Percentiles rank a stretch among this genome's conserved stretches.
Conservation (phyloP, 495 filamentous ascomycete genomes). For the Daldinia loculata region DNA sequence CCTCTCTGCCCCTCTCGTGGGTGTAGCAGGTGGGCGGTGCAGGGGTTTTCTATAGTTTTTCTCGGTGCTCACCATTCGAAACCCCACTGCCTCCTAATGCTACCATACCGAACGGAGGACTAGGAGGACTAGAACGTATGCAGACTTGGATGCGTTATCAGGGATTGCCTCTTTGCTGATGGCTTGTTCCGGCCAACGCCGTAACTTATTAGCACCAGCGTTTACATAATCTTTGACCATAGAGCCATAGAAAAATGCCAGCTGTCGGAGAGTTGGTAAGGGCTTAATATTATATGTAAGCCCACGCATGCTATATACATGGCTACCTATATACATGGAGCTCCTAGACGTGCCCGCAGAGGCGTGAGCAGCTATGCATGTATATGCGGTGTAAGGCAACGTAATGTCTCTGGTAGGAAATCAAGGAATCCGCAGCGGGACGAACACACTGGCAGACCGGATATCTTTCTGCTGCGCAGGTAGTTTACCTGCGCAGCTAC, state of each 20-base stretch:
- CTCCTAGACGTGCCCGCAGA: slow-evolving; percentile 26
- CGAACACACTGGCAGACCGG: not conserved
- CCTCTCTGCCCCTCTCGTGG: slow-evolving; percentile 41
- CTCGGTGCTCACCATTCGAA: slow-evolving; percentile 35
- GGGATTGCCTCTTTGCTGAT: slow-evolving; percentile 25
- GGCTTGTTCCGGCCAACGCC: slow-evolving; percentile 38
- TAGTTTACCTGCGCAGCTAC: not conserved
- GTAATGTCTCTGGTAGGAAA: slow-evolving; percentile 13
- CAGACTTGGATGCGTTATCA: slow-evolving; percentile 35
- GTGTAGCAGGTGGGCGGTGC: slow-evolving; percentile 40
- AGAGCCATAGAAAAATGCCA: not conserved
- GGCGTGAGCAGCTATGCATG: slow-evolving; percentile 38
- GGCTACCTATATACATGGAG: not conserved
- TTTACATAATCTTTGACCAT: slow-evolving; percentile 35
- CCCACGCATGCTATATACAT: slow-evolving; percentile 7
- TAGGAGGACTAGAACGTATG: slow-evolving; percentile 40
- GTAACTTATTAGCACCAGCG: slow-evolving; percentile 35
- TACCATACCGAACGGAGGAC: slow-evolving; percentile 44
- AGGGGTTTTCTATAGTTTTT: slow-evolving; percentile 38
- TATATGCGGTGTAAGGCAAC: slow-evolving; percentile 41
- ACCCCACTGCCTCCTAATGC: slow-evolving; percentile 46
- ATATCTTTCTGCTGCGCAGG: not conserved
- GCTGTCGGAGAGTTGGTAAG: slow-evolving; percentile 34
- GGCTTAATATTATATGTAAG: not conserved
- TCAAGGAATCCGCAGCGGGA: slow-evolving; percentile 16